Conservation (phyloP, 768 basidiomycete genomes). For the Boletus rubescentipes region DNA sequence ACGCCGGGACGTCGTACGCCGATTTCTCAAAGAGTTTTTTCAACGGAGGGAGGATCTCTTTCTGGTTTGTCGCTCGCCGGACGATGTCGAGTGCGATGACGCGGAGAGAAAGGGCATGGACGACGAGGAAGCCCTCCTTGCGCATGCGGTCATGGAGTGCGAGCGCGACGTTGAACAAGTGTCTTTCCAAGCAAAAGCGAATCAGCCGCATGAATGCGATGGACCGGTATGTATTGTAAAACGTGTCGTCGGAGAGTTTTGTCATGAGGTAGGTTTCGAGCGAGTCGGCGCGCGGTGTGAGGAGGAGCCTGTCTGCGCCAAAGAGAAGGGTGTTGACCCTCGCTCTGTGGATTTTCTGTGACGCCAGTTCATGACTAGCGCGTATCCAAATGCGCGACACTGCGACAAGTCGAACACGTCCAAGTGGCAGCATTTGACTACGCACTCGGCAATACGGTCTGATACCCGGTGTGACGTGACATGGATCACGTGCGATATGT, state of each 20-base stretch:
- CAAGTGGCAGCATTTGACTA: constrained; percentile 6
- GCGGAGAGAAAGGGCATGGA: constrained; percentile 39
- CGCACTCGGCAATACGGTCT: background rate
- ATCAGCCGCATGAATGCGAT: constrained; percentile 41
- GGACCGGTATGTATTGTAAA: constrained; percentile 30
- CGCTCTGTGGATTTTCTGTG: constrained; percentile 20
- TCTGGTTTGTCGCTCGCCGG: background rate
- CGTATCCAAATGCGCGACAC: constrained; percentile 3
- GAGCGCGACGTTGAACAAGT: constrained; percentile 38
- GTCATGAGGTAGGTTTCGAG: constrained; percentile 24
- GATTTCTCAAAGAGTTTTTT: constrained; percentile 15
- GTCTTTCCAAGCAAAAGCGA: constrained; percentile 39
- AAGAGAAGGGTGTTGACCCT: constrained; percentile 28
- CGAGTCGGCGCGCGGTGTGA: constrained; percentile 18
- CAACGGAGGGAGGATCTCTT: background rate
- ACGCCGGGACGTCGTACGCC: constrained; percentile 22
- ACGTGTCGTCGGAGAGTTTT: constrained; percentile 23
- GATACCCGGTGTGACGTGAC: constrained; percentile 16
- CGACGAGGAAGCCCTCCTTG: constrained; percentile 38
- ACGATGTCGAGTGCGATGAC: constrained; percentile 38
- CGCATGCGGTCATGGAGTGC: constrained; percentile 43
- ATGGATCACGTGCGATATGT: constrained; percentile 6
- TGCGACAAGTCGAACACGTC: constrained; percentile 7
- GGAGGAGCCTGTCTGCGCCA: constrained; percentile 27
- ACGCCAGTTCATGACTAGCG: background rate